These are phyloP conservation scores for Triticum timopheevii DNA, from an alignment of 176 grass and related monocot genomes.

Conservation along the genomic window DNA sequence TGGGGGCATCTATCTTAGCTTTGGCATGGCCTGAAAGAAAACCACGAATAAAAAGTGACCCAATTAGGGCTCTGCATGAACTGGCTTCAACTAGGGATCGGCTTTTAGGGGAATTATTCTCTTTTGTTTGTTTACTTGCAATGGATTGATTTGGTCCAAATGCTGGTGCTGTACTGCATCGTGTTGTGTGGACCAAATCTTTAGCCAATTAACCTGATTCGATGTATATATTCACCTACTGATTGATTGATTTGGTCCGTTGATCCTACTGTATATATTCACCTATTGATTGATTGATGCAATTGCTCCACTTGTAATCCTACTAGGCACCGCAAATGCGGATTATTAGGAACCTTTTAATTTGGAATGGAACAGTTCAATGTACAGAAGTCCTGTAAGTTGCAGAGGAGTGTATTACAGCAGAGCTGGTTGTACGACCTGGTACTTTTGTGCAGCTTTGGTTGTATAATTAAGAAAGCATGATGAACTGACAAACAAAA, in stretches of 20 bases:
- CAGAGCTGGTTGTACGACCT: neutral
- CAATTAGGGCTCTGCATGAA: slow-evolving; percentile 28
- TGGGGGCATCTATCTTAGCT: slow-evolving; percentile 32
- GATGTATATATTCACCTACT: slow-evolving; percentile 12
- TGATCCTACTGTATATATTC: no score
- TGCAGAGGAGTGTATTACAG: neutral
- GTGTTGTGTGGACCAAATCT: slow-evolving; percentile 36
- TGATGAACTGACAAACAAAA: neutral
- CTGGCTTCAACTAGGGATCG: slow-evolving; percentile 46
- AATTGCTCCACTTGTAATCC: neutral
- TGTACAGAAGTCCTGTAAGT: neutral
- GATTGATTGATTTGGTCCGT: no score
- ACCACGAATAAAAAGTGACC: neutral
- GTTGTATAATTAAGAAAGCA: neutral
- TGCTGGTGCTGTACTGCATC: slow-evolving; percentile 10
- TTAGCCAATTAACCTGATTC: slow-evolving; percentile 20
- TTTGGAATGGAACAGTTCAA: neutral
- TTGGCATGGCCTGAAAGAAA: slow-evolving; percentile 27
- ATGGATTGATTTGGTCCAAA: slow-evolving; percentile 23
- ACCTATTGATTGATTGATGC: slow-evolving; percentile 16
- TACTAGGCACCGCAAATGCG: neutral
- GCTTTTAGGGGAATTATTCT: slow-evolving; percentile 10
- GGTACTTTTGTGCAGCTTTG: neutral
- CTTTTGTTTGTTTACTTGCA: slow-evolving; percentile 20
- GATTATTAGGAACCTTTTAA: neutral